phyloP scores from a whole-genome alignment of 179 eudicot genomes.

The Beta macrorhiza region DNA sequence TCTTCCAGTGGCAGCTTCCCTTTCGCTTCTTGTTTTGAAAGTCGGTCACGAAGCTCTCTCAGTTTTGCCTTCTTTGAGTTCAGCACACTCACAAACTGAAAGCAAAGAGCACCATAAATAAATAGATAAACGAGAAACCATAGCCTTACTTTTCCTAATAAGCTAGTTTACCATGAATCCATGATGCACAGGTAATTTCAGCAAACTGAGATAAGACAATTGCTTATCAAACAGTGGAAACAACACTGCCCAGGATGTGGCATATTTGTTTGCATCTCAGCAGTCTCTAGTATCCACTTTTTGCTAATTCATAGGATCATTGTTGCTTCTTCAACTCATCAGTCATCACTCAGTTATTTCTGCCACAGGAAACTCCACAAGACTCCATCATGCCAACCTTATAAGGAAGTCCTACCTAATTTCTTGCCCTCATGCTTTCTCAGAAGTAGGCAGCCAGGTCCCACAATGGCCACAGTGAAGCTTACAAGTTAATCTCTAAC shows the following conservation, averaged over 20 bases:
- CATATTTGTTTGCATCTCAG: too few species aligned
- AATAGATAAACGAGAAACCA: not conserved
- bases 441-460: not conserved
- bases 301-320: too few species aligned
- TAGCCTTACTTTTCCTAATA: not conserved
- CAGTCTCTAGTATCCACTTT: too few species aligned
- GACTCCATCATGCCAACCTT: not conserved
- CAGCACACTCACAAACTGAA: slow-evolving; percentile 75
- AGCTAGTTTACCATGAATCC: not conserved
- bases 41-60: slow-evolving; percentile 66
- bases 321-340: too few species aligned
- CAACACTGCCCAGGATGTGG: not conserved
- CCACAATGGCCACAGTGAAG: not conserved
- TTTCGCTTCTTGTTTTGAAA: slow-evolving; percentile 41
- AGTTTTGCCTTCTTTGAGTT: slow-evolving; percentile 91
- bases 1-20: slow-evolving; percentile 49
- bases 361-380: not conserved
- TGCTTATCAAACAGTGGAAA: not conserved
- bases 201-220: not conserved
- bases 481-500: not conserved
- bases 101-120: slow-evolving; percentile 3
- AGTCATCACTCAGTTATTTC: too few species aligned
- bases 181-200: not conserved
- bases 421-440: not conserved
- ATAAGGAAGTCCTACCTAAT: not conserved